Conservation (phyloP, 23 red algal species). For the Gracilaria gracilis region DNA sequence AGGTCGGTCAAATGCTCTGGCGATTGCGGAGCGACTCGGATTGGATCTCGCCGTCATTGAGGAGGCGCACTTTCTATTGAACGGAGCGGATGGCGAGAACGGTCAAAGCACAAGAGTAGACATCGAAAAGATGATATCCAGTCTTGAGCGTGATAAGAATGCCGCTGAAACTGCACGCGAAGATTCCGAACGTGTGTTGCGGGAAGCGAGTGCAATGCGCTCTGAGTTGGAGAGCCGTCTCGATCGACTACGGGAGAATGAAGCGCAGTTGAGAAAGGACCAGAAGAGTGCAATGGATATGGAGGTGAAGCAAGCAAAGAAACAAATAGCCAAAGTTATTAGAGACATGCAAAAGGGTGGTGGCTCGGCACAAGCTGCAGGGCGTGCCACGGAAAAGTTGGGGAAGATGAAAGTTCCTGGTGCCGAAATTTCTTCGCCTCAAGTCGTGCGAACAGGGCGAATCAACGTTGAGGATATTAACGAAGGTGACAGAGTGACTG, state of each 20-base stretch:
- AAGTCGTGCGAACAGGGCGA: not conserved
- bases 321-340: slow-evolving; percentile 75
- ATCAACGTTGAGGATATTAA: slow-evolving; percentile 41
- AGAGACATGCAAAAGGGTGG: slow-evolving; percentile 74
- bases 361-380: slow-evolving; percentile 68
- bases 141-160: slow-evolving; percentile 69
- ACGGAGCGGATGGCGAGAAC: slow-evolving; percentile 20
- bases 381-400: slow-evolving; percentile 54
- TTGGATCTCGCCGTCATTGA: slow-evolving; percentile 49
- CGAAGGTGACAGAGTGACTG: slow-evolving; percentile 77
- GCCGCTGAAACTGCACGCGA: slow-evolving; percentile 51
- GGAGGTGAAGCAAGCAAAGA: slow-evolving; percentile 73
- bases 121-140: slow-evolving; percentile 71
- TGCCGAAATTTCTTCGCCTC: not conserved
- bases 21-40: slow-evolving; percentile 89
- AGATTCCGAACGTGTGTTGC: slow-evolving; percentile 40
- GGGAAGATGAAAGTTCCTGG: slow-evolving; percentile 45
- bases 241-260: slow-evolving; percentile 41
- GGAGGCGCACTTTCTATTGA: slow-evolving; percentile 52
- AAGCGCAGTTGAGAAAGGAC: slow-evolving; percentile 57
- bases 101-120: slow-evolving; percentile 28
- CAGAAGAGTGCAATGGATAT: slow-evolving; percentile 46
- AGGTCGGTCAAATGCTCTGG: slow-evolving; percentile 87
- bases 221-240: slow-evolving; percentile 55
- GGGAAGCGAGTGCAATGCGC: slow-evolving; percentile 47